Evolutionary conservation across 257 asterid genomes (phyloP), one percentile per base, ranked within the genome.

Genomic region (Phtheirospermum japonicum): DNA sequence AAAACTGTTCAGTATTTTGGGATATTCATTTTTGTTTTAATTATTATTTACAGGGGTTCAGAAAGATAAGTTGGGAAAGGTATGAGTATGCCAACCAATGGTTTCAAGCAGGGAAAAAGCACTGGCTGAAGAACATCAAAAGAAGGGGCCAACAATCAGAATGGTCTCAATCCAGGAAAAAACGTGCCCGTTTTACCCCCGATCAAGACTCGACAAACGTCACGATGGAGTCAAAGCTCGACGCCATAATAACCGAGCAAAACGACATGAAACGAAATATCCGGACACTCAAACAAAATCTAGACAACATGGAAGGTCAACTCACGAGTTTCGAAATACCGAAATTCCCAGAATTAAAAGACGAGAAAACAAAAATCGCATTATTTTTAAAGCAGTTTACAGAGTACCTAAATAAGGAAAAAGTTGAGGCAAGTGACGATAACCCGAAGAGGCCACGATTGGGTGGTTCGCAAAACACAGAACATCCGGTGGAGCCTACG

Each of bases 61-160:
- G 45, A 23, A 82, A 77, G 64, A 70, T 72, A 7, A 65, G 78
- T n/a, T 75, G 69, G 56, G 65, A 68, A 37, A 48, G 61, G 40
- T 42, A 45, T 20, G 89, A 82, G 28, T 82, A 77, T 19, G 77
- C 37, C 36, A 79, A 82, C 57, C 75, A 61, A 65, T 75, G 79
- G 83, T 77, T 77, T 66, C 80, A 74, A 58, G 76, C 65, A 49
- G 82, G 83, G 30, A 77, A 73, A 20, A 68, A 61, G 65, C 69
- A 79, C 4, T 73, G 66, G 83, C 66, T 79, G 50, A 61, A 37
- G 49, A 62, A 75, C 45, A 79, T 82, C 62, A 73, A 59, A 61
- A 68, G 85, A 48, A 79, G 79, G 65, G 56, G 61, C 59, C 64
- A 76, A 36, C 55, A 16, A 55, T 13, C 17, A 1, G 39, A 58